These are phyloP conservation scores for Citrus reticulata DNA, from an alignment of 345 rosid genomes.

Conservation along the genomic window DNA sequence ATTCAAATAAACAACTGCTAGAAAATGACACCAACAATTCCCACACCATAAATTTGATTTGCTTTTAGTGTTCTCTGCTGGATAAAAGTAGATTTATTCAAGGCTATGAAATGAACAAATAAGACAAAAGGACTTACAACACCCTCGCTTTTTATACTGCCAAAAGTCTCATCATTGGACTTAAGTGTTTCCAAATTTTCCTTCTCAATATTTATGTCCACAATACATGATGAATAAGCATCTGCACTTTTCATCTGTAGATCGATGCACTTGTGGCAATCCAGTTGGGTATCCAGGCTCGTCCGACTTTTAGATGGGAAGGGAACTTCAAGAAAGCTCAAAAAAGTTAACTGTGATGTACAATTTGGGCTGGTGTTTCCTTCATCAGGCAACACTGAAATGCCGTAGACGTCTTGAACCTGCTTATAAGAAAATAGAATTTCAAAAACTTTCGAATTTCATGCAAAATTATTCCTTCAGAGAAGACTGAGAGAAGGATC, in stretches of 20 bases:
- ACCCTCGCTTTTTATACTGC: conserved; percentile 47
- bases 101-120: background rate
- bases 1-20: background rate
- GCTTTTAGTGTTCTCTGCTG: background rate
- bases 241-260: conserved; percentile 53
- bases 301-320: conserved; percentile 42
- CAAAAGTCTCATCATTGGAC: conserved; percentile 40
- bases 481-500: background rate
- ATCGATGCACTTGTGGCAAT: conserved; percentile 57
- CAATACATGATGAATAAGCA: conserved; percentile 55
- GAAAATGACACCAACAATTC: background rate
- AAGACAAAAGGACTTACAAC: conserved; percentile 31
- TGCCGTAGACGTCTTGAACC: conserved; percentile 62
- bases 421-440: conserved; percentile 20
- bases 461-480: background rate
- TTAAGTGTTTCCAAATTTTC: conserved; percentile 38
- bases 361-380: conserved; percentile 33
- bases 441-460: background rate
- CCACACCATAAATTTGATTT: background rate
- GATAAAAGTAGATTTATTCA: background rate
- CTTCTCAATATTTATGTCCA: conserved; percentile 62
- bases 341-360: conserved; percentile 45
- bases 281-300: conserved; percentile 43
- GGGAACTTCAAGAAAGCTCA: conserved; percentile 68
- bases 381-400: conserved; percentile 66